Percentiles rank a stretch among this genome's conserved stretches.
Conservation (phyloP, 2,329 filamentous ascomycete genomes). For the Alternaria sp. region DNA sequence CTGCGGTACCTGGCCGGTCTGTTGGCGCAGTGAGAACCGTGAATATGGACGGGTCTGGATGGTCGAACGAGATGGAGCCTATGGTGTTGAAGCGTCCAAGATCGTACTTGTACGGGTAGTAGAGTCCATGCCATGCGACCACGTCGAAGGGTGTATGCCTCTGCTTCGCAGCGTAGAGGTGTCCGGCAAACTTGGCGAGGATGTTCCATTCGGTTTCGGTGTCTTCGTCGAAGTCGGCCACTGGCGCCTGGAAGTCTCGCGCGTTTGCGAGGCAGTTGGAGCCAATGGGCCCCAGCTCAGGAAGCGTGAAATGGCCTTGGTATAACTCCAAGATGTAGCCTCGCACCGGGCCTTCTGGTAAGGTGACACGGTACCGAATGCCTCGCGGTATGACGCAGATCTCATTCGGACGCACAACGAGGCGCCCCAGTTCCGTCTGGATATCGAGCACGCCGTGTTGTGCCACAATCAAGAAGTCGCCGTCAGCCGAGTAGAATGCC, state of each 20-base stretch:
- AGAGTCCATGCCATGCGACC: conserved; percentile 75
- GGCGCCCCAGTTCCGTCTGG: conserved; percentile 69
- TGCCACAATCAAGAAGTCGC: conserved; percentile 70
- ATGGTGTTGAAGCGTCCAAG: conserved; percentile 64
- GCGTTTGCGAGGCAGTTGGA: conserved; percentile 70
- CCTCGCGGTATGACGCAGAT: conserved; percentile 71
- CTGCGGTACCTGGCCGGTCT: conserved; percentile 59
- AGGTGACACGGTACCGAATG: conserved; percentile 66
- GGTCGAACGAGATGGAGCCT: conserved; percentile 66
- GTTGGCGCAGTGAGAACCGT: conserved; percentile 71
- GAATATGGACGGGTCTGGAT: conserved; percentile 71
- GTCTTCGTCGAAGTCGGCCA: conserved; percentile 64
- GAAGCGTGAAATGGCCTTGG: conserved; percentile 68
- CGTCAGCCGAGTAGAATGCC: conserved; percentile 83
- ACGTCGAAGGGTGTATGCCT: conserved; percentile 73
- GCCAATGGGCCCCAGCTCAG: conserved; percentile 71
- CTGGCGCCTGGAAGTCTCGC: conserved; percentile 69
- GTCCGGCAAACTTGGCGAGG: conserved; percentile 67
- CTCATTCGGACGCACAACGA: conserved; percentile 72
- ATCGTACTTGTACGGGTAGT: conserved; percentile 67
- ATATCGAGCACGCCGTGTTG: conserved; percentile 71
- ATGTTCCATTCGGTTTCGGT: conserved; percentile 64
- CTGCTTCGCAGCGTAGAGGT: conserved; percentile 67
- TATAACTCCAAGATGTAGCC: conserved; percentile 74
- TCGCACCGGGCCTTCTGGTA: conserved; percentile 65